These are phyloP conservation scores for Corrigiola litoralis DNA, from an alignment of 179 eudicot species.

Conservation along the genomic window DNA sequence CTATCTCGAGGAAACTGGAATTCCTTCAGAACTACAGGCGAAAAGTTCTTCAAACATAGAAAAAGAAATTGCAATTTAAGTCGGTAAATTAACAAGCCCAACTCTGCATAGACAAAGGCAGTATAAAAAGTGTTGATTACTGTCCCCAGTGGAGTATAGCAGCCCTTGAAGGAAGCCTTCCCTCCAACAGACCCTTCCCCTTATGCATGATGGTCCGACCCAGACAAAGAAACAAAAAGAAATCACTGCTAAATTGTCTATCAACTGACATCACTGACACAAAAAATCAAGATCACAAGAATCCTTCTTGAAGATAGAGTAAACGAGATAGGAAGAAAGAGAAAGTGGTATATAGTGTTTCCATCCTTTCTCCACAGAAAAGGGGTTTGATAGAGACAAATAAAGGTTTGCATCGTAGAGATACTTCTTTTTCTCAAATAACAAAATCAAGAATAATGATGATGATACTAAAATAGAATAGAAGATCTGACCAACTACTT, in stretches of 20 bases:
- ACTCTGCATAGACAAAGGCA: too few relatives aligned
- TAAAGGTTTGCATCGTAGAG: background rate
- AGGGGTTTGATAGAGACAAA: background rate
- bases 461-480: background rate
- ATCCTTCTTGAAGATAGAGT: background rate
- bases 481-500: background rate
- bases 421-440: background rate
- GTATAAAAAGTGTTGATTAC: too few relatives aligned
- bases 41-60: too few relatives aligned
- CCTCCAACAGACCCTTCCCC: background rate
- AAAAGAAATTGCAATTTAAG: too few relatives aligned
- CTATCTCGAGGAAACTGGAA: too few relatives aligned
- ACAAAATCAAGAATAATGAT: background rate
- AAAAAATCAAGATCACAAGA: background rate
- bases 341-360: background rate
- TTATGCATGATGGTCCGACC: too few relatives aligned
- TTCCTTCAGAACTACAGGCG: too few relatives aligned
- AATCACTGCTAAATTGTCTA: background rate
- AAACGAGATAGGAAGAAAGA: background rate
- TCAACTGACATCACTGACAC: background rate
- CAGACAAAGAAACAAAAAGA: too few relatives aligned
- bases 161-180: too few relatives aligned
- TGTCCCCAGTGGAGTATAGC: too few relatives aligned
- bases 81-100: too few relatives aligned
- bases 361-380: background rate